Evolutionary conservation across 2,329 filamentous ascomycete genomes (phyloP).

Genomic region (Sclerotinia sclerotiorum): DNA sequence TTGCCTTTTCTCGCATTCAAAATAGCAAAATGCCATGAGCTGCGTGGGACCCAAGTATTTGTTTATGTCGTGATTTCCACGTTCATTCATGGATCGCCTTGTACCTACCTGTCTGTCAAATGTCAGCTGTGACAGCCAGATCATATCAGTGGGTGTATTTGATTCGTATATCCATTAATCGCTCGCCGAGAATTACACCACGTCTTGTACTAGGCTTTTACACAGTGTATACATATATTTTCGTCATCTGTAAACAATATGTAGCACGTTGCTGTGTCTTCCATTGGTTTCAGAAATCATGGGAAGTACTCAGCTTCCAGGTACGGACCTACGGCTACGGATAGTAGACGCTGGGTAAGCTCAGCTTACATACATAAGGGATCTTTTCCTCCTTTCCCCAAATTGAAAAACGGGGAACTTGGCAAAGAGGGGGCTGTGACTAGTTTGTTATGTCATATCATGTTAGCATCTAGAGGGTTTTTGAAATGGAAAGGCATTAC

Average conservation of each 20-base stretch:
- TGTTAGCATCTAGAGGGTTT: background rate
- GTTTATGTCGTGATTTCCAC: constrained; percentile 16
- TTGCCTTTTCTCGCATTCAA: background rate
- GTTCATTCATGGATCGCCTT: background rate
- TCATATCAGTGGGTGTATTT: background rate
- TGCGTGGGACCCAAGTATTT: background rate
- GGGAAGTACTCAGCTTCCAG: background rate
- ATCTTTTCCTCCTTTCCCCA: background rate
- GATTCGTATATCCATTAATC: background rate
- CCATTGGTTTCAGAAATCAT: background rate
- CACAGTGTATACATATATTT: background rate
- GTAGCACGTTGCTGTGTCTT: background rate
- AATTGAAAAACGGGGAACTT: background rate
- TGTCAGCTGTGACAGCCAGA: background rate
- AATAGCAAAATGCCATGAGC: background rate
- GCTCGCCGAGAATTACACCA: background rate
- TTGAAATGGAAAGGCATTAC: background rate
- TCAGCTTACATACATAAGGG: constrained; percentile 3
- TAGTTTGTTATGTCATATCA: background rate
- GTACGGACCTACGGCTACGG: background rate
- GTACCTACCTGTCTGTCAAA: background rate
- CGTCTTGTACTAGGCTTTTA: background rate
- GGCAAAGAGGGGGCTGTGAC: background rate
- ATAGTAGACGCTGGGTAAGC: background rate
- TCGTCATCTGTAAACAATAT: background rate